Evolutionary conservation across 176 grass and related monocot species (phyloP).

Genomic region (sorghum (Sorghum bicolor)): DNA sequence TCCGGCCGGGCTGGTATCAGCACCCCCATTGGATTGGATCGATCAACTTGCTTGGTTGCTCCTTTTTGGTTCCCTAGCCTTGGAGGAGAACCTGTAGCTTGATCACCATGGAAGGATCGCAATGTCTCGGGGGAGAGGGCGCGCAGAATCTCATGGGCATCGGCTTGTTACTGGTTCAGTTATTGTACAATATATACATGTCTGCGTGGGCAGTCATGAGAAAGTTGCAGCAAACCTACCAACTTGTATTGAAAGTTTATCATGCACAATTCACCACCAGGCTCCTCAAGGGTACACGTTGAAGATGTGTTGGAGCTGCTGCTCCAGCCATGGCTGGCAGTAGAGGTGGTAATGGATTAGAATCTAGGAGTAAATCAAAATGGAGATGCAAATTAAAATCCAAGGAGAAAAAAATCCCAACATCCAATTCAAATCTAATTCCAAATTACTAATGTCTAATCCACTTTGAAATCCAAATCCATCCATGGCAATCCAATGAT

Average conservation of each 20-base stretch:
- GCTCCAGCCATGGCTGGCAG: not conserved
- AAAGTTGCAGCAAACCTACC: constrained; percentile 41
- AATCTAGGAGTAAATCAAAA: not conserved
- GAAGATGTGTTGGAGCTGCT: not conserved
- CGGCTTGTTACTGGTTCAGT: not conserved
- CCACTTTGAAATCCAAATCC: too few species aligned
- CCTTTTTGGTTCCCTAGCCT: not conserved
- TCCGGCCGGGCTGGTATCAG: constrained; percentile 1
- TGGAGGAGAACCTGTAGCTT: not conserved
- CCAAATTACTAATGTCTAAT: not conserved
- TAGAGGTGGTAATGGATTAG: not conserved
- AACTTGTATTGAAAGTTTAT: not conserved
- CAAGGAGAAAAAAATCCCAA: not conserved
- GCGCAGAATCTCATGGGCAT: not conserved
- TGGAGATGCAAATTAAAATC: not conserved
- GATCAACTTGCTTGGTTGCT: not conserved
- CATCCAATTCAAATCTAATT: not conserved
- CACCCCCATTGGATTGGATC: not conserved
- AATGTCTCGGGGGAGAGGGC: not conserved
- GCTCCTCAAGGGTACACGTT: not conserved
- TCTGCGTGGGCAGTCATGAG: constrained; percentile 7
- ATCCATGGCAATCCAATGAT: too few species aligned
- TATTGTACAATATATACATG: not conserved
- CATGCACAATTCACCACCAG: constrained; percentile 5
- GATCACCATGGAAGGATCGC: not conserved